Percentiles rank a stretch among this genome's conserved stretches.
Evolutionary conservation across 2,329 filamentous ascomycete species (phyloP).

Genomic region (Microdochium paspali): DNA sequence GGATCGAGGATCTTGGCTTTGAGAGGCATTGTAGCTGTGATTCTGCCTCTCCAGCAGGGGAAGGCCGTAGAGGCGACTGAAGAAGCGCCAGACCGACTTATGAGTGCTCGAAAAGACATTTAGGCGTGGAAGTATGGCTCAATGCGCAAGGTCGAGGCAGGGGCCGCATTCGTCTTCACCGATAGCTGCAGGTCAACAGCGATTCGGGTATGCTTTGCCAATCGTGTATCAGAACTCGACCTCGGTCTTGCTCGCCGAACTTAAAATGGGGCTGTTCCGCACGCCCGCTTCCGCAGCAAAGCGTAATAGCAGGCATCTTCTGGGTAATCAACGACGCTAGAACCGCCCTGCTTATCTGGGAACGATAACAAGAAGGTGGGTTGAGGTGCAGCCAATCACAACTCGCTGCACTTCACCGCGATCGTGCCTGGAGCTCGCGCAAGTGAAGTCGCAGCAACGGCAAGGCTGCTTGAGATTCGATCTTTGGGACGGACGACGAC

Average conservation of each 20-base stretch:
- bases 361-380: neutral
- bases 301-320: no score
- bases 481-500: neutral
- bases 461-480: neutral
- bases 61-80: constrained; percentile 34
- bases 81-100: constrained; percentile 36
- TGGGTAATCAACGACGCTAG: neutral
- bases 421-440: neutral
- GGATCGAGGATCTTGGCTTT: constrained; percentile 63
- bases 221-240: neutral
- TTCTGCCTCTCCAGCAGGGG: constrained; percentile 29
- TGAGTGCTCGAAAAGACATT: constrained; percentile 49
- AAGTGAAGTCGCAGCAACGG: neutral
- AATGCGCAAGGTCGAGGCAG: constrained; percentile 21
- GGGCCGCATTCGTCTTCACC: constrained; percentile 17
- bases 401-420: neutral
- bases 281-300: no score
- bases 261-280: neutral
- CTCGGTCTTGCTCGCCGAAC: neutral
- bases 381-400: neutral
- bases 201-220: neutral
- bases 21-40: constrained; percentile 58
- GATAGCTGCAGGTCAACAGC: neutral
- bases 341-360: neutral
- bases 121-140: constrained; percentile 23